Conservation (phyloP, 441 rosid genomes). For the Gossypium davidsonii region DNA sequence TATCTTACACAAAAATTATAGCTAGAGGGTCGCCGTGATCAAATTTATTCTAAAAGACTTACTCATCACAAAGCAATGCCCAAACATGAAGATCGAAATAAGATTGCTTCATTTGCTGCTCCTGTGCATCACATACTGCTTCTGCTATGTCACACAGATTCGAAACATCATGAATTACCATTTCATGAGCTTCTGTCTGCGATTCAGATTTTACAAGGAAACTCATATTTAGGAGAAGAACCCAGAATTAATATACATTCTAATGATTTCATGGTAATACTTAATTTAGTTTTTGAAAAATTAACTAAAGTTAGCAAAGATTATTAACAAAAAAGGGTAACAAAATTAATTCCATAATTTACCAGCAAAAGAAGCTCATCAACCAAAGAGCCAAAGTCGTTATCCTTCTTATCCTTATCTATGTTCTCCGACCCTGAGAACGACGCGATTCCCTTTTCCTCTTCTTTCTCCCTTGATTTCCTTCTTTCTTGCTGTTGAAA, state of each 20-base stretch:
- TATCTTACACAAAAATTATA: not conserved
- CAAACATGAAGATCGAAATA: conserved; percentile 57
- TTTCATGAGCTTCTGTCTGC: conserved; percentile 68
- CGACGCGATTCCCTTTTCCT: conserved; percentile 22
- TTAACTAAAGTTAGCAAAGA: not conserved
- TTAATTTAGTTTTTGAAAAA: not conserved
- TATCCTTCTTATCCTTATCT: conserved; percentile 16
- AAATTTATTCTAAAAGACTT: conserved; percentile 10
- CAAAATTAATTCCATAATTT: conserved; percentile 9
- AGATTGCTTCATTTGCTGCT: conserved; percentile 34
- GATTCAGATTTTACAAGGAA: conserved; percentile 1
- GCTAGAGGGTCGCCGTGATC: not conserved
- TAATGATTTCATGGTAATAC: not conserved
- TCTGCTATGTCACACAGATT: conserved; percentile 63
- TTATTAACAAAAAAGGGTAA: not conserved
- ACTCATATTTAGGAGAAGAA: conserved; percentile 4
- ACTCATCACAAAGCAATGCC: conserved; percentile 57
- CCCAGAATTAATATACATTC: not conserved
- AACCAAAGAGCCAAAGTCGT: conserved; percentile 26
- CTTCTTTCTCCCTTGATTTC: not conserved
- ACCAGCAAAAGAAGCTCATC: conserved; percentile 64
- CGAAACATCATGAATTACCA: conserved; percentile 38
- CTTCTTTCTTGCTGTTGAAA: conserved; percentile 18
- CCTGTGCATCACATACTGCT: conserved; percentile 40
- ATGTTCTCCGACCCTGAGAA: conserved; percentile 10